Conservation (phyloP, 768 basidiomycete genomes). For the Panellus pusillus region DNA sequence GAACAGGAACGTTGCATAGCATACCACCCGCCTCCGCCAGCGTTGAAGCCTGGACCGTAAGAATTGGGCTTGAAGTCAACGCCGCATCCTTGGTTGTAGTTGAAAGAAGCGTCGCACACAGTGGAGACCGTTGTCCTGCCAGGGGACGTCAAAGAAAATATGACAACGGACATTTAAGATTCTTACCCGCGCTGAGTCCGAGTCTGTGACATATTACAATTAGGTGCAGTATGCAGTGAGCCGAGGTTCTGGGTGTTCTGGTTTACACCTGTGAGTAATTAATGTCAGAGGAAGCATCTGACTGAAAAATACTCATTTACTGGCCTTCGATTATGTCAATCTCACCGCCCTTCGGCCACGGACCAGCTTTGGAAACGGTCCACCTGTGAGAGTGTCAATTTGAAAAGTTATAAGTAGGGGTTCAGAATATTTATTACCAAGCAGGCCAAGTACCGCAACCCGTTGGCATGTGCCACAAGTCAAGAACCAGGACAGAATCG, state of each 20-base stretch:
- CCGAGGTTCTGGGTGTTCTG: slow-evolving; percentile 42
- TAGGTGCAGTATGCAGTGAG: slow-evolving; percentile 53
- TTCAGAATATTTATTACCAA: slow-evolving; percentile 32
- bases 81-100: slow-evolving; percentile 41
- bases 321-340: slow-evolving; percentile 62
- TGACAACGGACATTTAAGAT: neutral
- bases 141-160: neutral
- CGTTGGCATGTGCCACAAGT: slow-evolving; percentile 59
- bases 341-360: slow-evolving; percentile 64
- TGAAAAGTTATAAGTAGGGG: neutral
- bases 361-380: slow-evolving; percentile 49
- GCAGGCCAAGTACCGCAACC: slow-evolving; percentile 67
- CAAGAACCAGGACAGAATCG: slow-evolving; percentile 50
- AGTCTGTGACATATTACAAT: slow-evolving; percentile 43
- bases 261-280: slow-evolving; percentile 44
- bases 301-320: neutral
- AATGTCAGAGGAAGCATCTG: neutral
- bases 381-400: slow-evolving; percentile 23
- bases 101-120: slow-evolving; percentile 49
- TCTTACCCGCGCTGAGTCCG: slow-evolving; percentile 51
- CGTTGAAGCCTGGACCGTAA: slow-evolving; percentile 52
- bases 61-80: slow-evolving; percentile 40
- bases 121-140: slow-evolving; percentile 41
- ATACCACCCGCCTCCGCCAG: slow-evolving; percentile 59
- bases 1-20: slow-evolving; percentile 43